Percentiles rank a stretch among this genome's conserved stretches.
Evolutionary conservation across 2,329 filamentous ascomycete species (phyloP).

Genomic region (Alternaria gansuensis): DNA sequence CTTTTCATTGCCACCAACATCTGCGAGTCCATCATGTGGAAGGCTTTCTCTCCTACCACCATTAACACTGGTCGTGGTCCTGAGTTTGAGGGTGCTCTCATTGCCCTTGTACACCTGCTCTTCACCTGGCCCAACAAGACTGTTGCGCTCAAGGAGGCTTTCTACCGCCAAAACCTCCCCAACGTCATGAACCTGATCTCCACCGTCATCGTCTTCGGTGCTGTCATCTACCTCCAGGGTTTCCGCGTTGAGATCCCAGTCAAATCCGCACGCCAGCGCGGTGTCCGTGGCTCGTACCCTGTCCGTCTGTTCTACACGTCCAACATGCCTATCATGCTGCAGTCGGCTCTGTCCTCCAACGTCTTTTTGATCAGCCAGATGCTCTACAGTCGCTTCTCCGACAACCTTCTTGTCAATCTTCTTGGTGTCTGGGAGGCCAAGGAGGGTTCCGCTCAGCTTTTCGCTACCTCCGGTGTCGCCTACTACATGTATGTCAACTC

Average conservation of each 20-base stretch:
- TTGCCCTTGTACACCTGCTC: constrained; percentile 96
- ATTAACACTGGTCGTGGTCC: constrained; percentile 99
- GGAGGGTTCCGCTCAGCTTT: constrained; percentile 94
- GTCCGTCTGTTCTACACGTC: constrained; percentile 99
- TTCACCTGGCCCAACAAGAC: constrained; percentile 99
- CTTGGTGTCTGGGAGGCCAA: constrained; percentile 98
- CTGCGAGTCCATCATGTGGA: constrained; percentile 99
- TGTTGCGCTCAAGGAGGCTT: constrained; percentile 91
- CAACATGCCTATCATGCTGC: constrained; percentile 99
- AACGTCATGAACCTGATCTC: constrained; percentile 99
- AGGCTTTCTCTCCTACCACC: constrained; percentile 98
- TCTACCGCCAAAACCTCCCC: constrained; percentile 98
- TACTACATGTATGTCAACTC: constrained; percentile 81
- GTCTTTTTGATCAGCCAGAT: constrained; percentile 99
- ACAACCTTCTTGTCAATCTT: constrained; percentile 97
- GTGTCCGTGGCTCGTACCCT: constrained; percentile 96
- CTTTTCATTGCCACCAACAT: constrained; percentile 99
- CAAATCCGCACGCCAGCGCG: constrained; percentile 98
- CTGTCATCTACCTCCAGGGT: constrained; percentile 98
- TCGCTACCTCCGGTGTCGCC: constrained; percentile 89
- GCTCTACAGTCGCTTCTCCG: constrained; percentile 98
- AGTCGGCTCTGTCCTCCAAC: constrained; percentile 98
- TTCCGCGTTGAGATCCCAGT: constrained; percentile 99
- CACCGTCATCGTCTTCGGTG: constrained; percentile 90
- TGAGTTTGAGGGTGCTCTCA: constrained; percentile 98